Evolutionary conservation across 1,284 basidiomycete species (phyloP).

Genomic region (Leccinum griseonigrum): DNA sequence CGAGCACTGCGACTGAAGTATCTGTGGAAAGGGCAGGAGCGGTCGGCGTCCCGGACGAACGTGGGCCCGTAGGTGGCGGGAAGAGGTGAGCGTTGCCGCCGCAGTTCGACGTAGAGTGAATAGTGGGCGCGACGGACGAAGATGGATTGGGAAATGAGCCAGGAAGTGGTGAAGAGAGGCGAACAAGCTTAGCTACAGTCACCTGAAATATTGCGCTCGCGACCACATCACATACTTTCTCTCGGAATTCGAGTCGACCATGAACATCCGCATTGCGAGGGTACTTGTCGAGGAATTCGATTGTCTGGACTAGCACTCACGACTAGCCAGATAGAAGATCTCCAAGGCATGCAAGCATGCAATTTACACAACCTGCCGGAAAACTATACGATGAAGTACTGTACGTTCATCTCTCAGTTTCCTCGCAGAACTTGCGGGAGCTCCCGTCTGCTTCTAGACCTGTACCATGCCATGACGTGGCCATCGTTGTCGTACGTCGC

Average conservation of each 20-base stretch:
- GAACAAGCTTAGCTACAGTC: neutral
- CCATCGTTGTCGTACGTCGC: conserved; percentile 96
- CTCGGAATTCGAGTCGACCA: conserved; percentile 23
- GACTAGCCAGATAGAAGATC: conserved; percentile 49
- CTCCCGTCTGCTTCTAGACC: conserved; percentile 52
- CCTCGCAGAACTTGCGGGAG: conserved; percentile 19
- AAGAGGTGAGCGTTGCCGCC: neutral
- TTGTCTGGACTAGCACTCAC: conserved; percentile 18
- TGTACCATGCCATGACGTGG: conserved; percentile 97
- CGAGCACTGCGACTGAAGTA: no score
- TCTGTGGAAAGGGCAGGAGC: neutral
- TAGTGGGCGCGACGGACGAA: neutral
- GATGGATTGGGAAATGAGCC: conserved; percentile 31
- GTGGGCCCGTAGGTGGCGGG: no score
- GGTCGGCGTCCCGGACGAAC: neutral
- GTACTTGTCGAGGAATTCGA: conserved; percentile 35
- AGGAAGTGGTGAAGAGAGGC: conserved; percentile 13
- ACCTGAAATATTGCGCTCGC: neutral
- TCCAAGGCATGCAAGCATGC: conserved; percentile 88
- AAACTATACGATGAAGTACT: conserved; percentile 94
- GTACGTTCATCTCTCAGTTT: conserved; percentile 39
- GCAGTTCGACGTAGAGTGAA: neutral
- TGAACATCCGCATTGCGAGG: conserved; percentile 59
- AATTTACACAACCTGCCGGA: conserved; percentile 93
- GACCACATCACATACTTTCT: neutral